phyloP scores from a whole-genome alignment of 1,139 yeast species.

The Pichiaceae sp. region DNA sequence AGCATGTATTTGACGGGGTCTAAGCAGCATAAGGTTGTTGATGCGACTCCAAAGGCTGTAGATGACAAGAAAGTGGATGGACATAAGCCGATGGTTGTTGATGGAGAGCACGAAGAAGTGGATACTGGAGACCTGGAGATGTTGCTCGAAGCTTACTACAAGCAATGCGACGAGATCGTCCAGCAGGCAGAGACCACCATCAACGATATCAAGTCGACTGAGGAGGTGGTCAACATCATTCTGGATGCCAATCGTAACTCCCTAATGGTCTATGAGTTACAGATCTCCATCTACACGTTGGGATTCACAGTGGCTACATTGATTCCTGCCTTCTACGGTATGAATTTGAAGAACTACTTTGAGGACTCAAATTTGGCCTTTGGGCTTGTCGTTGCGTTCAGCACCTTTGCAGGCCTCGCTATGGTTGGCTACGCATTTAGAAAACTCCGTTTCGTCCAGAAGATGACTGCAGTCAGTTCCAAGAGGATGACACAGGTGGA shows the following conservation, averaged over 20 bases:
- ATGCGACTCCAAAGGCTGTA: background rate
- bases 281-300: conserved; percentile 76
- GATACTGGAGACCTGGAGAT: conserved; percentile 77
- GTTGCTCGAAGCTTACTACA: conserved; percentile 86
- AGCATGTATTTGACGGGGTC: conserved; percentile 68
- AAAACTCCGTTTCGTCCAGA: conserved; percentile 38
- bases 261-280: conserved; percentile 79
- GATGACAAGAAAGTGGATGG: background rate
- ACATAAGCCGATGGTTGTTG: background rate
- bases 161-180: conserved; percentile 93
- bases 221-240: conserved; percentile 91
- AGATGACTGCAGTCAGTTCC: conserved; percentile 34
- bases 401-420: conserved; percentile 37
- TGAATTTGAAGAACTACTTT: conserved; percentile 85
- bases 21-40: conserved; percentile 2
- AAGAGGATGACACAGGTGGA: conserved; percentile 17
- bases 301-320: conserved; percentile 77
- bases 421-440: conserved; percentile 36
- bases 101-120: conserved; percentile 4
- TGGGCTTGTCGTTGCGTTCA: conserved; percentile 44
- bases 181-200: conserved; percentile 84
- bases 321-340: conserved; percentile 81
- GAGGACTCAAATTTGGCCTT: conserved; percentile 72
- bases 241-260: conserved; percentile 93
- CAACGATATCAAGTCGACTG: conserved; percentile 84